Percentiles rank a stretch among this genome's conserved stretches.
Conservation (phyloP, 805 yeast species). For the Hyphopichia homilentoma region DNA sequence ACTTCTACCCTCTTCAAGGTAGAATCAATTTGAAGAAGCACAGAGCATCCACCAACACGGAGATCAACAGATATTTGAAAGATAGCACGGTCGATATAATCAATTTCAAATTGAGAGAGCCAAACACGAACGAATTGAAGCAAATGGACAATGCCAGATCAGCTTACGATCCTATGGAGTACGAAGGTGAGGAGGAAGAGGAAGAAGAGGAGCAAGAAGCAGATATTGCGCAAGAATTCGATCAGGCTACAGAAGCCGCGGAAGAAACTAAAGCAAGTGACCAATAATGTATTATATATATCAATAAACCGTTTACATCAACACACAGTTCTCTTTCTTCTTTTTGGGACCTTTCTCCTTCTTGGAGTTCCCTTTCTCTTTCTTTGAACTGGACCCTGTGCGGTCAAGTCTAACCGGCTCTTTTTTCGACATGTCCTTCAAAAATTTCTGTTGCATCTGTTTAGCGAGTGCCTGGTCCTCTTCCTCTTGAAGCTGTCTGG, state of each 20-base stretch:
- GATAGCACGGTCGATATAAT: slow-evolving; percentile 60
- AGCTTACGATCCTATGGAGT: slow-evolving; percentile 74
- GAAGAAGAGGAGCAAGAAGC: slow-evolving; percentile 35
- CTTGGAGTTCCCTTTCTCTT: too few relatives aligned
- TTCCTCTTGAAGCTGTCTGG: slow-evolving; percentile 50
- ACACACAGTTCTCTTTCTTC: too few relatives aligned
- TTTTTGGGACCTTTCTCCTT: too few relatives aligned
- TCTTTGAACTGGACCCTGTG: too few relatives aligned
- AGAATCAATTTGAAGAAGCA: slow-evolving; percentile 81
- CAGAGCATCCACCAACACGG: slow-evolving; percentile 60
- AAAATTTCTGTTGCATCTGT: slow-evolving; percentile 40
- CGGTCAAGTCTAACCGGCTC: too few relatives aligned
- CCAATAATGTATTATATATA: slow-evolving; percentile 3
- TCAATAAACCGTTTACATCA: not conserved
- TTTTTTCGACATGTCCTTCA: too few relatives aligned
- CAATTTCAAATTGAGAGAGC: slow-evolving; percentile 63
- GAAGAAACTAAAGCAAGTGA: slow-evolving; percentile 10
- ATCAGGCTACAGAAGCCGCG: slow-evolving; percentile 18
- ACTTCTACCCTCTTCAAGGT: slow-evolving; percentile 74
- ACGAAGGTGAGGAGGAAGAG: slow-evolving; percentile 58
- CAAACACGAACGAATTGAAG: slow-evolving; percentile 65
- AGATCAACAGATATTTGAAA: slow-evolving; percentile 50
- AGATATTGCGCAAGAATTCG: slow-evolving; percentile 14
- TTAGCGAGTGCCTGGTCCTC: slow-evolving; percentile 53
- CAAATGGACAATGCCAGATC: slow-evolving; percentile 67